Evolutionary conservation across 1,139 yeast species (phyloP).

Genomic region (Pichia sp.): DNA sequence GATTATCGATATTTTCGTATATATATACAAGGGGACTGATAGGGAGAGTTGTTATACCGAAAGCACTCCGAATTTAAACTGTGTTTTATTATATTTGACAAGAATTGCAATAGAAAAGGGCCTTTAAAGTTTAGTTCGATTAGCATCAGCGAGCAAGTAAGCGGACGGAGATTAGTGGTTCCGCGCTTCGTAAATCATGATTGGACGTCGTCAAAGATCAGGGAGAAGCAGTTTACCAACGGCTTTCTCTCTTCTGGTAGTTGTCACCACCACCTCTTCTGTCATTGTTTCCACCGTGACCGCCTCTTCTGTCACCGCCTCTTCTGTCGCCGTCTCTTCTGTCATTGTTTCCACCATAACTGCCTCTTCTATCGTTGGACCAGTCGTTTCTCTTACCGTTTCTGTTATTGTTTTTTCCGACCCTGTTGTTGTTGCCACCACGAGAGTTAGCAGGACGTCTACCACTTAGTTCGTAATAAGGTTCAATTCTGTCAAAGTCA

Average conservation of each 20-base stretch:
- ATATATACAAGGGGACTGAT: no score
- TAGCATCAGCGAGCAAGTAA: no score
- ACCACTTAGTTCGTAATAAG: slow-evolving; percentile 10
- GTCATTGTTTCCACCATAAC: slow-evolving; percentile 9
- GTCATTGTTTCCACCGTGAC: slow-evolving; percentile 2
- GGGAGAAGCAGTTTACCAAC: slow-evolving; percentile 5
- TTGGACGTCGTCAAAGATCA: not conserved
- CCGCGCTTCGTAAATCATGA: no score
- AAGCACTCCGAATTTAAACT: no score
- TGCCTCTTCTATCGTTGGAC: slow-evolving; percentile 8
- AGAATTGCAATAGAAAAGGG: no score
- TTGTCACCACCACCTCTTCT: slow-evolving; percentile 2
- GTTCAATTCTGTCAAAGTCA: slow-evolving; percentile 12
- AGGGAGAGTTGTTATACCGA: no score
- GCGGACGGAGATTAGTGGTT: no score
- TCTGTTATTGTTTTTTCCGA: slow-evolving; percentile 12
- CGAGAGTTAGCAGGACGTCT: slow-evolving; percentile 8
- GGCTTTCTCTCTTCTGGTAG: not conserved
- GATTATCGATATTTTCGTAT: no score
- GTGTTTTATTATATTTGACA: no score
- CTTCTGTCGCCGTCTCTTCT: slow-evolving; percentile 10
- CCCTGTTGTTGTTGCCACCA: slow-evolving; percentile 8
- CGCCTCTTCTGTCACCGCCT: slow-evolving; percentile 7
- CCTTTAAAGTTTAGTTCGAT: no score
- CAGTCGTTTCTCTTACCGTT: slow-evolving; percentile 12